Evolutionary conservation across 192 early-diverging fungal genomes (phyloP).

Genomic region (Mortierella hygrophila): DNA sequence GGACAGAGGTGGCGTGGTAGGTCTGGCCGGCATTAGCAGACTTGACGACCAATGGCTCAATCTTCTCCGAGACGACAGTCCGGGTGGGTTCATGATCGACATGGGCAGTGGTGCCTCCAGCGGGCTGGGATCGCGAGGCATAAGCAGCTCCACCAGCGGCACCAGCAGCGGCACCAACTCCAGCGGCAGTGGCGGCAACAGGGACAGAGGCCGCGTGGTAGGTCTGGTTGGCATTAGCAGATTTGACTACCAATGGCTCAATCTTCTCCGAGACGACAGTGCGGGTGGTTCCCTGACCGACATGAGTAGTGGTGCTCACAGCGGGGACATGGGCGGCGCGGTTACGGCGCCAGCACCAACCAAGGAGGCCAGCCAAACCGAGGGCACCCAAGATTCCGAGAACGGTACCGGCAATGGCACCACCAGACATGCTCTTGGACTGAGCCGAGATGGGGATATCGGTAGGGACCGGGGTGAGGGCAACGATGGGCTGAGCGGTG

Average conservation of each 20-base stretch:
- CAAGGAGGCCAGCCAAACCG: slow-evolving; percentile 16
- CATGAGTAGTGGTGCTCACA: not conserved
- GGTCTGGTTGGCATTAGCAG: slow-evolving; percentile 9
- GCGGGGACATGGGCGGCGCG: slow-evolving; percentile 13
- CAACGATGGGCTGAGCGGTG: not conserved
- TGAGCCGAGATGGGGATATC: slow-evolving; percentile 12
- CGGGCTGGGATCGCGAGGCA: not conserved
- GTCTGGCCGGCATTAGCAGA: slow-evolving; percentile 11
- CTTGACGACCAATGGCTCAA: slow-evolving; percentile 45
- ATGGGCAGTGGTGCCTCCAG: not conserved
- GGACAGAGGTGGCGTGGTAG: slow-evolving; percentile 1
- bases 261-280: slow-evolving; percentile 34
- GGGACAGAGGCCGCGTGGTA: slow-evolving; percentile 6
- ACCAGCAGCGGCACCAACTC: not conserved
- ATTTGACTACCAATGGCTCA: slow-evolving; percentile 44
- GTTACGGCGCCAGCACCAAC: slow-evolving; percentile 21
- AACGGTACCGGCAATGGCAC: slow-evolving; percentile 34
- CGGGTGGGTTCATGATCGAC: slow-evolving; percentile 5
- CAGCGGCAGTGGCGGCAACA: not conserved
- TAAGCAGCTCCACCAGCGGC: not conserved
- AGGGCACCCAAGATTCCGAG: slow-evolving; percentile 22
- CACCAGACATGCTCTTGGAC: slow-evolving; percentile 7
- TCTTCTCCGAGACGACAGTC: slow-evolving; percentile 32
- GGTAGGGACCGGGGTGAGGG: not conserved
- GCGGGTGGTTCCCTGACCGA: slow-evolving; percentile 5